Conservation (phyloP, 2,329 filamentous ascomycete species). For the Metarhizium guizhouense region DNA sequence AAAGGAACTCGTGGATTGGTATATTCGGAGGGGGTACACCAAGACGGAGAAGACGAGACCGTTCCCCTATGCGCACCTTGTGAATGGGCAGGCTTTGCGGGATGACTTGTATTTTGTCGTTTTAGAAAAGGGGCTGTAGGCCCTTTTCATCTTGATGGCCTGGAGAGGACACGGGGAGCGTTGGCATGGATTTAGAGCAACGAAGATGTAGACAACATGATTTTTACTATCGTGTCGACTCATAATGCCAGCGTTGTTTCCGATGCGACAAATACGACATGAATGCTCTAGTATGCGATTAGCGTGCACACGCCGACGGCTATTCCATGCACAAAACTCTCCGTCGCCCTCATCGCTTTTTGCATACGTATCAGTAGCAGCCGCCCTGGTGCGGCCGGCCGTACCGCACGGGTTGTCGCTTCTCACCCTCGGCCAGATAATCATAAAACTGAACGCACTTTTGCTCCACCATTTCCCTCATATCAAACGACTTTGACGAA, state of each 20-base stretch:
- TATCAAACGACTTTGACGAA: constrained; percentile 24
- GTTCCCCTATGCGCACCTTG: constrained; percentile 32
- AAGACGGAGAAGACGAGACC: constrained; percentile 28
- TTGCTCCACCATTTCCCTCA: constrained; percentile 26
- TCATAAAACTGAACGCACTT: constrained; percentile 20
- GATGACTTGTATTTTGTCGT: constrained; percentile 35
- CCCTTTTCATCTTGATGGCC: background rate
- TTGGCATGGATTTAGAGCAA: too few species aligned
- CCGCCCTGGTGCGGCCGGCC: constrained; percentile 11
- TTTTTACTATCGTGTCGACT: too few species aligned
- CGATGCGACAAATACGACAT: too few species aligned
- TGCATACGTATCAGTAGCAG: constrained; percentile 8
- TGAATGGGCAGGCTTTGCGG: constrained; percentile 25
- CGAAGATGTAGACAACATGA: too few species aligned
- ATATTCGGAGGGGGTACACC: constrained; percentile 32
- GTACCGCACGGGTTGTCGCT: background rate
- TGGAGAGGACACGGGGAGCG: background rate
- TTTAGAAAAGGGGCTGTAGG: constrained; percentile 28
- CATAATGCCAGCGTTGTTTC: too few species aligned
- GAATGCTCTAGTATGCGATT: too few species aligned
- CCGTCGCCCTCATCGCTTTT: too few species aligned
- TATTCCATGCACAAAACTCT: too few species aligned
- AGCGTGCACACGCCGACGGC: too few species aligned
- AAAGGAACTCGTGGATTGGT: constrained; percentile 36
- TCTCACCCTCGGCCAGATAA: constrained; percentile 7